Conservation (phyloP, 2,329 filamentous ascomycete species). For the Geosmithia putterillii region DNA sequence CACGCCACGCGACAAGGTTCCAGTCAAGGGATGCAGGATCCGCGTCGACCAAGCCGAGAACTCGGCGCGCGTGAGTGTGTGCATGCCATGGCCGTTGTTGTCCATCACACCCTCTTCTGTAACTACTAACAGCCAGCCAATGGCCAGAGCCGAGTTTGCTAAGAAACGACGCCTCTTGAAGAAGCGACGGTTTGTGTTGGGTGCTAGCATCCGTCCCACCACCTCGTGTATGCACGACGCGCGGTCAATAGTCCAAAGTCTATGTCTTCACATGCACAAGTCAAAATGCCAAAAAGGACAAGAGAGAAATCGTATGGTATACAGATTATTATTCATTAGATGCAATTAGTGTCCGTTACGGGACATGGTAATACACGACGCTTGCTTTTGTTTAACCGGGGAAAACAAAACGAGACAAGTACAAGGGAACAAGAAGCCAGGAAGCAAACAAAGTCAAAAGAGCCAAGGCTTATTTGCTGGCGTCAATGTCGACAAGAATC, state of each 20-base stretch:
- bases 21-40: not conserved
- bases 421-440: not conserved
- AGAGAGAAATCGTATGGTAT: not conserved
- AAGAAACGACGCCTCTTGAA: too few species aligned
- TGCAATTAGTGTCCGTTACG: not conserved
- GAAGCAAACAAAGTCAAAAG: not conserved
- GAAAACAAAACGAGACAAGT: not conserved
- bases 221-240: too few species aligned
- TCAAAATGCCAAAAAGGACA: not conserved
- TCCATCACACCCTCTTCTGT: not conserved
- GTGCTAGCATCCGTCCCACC: too few species aligned
- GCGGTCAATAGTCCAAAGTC: too few species aligned
- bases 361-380: too few species aligned
- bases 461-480: not conserved
- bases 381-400: not conserved
- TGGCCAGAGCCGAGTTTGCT: too few species aligned
- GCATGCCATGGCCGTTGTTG: not conserved
- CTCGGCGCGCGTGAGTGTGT: not conserved
- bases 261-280: not conserved
- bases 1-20: not conserved
- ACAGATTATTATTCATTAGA: not conserved
- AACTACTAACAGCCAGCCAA: too few species aligned
- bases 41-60: not conserved
- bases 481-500: constrained; percentile 38
- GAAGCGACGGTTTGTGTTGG: too few species aligned